Conservation (phyloP, 371 early-diverging fungal species). For the Entomophthora muscae region DNA sequence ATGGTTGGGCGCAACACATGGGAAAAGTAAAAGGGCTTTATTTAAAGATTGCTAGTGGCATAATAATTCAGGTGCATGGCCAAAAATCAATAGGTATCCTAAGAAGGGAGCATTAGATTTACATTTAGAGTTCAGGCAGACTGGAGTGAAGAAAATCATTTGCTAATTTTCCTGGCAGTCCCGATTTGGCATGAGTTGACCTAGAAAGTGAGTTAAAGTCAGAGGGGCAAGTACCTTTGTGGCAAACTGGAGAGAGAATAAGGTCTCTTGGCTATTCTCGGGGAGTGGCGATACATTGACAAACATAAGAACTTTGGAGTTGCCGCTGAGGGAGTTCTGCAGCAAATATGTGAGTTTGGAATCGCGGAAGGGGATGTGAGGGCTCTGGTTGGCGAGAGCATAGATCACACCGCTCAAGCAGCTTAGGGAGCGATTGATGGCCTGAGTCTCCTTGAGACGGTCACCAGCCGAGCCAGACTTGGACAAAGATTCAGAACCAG, state of each 20-base stretch:
- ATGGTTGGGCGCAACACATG: too few relatives aligned
- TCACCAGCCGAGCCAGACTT: slow-evolving; percentile 80
- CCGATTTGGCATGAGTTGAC: slow-evolving; percentile 53
- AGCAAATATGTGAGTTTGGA: slow-evolving; percentile 88
- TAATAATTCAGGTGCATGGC: too few relatives aligned
- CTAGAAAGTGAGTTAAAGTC: slow-evolving; percentile 8
- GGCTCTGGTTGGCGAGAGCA: slow-evolving; percentile 66
- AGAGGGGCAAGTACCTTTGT: slow-evolving; percentile 49
- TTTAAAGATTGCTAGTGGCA: too few relatives aligned
- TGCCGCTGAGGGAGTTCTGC: slow-evolving; percentile 82
- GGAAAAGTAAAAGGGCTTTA: too few relatives aligned
- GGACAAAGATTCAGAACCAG: slow-evolving; percentile 90
- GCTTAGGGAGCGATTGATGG: slow-evolving; percentile 92
- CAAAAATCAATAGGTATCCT: too few relatives aligned
- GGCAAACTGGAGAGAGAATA: slow-evolving; percentile 92
- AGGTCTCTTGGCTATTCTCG: slow-evolving; percentile 61
- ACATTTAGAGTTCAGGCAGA: too few relatives aligned
- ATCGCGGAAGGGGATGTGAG: slow-evolving; percentile 93
- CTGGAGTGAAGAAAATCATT: too few relatives aligned
- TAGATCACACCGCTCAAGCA: slow-evolving; percentile 89
- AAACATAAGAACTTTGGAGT: slow-evolving; percentile 97
- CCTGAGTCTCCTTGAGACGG: slow-evolving; percentile 85
- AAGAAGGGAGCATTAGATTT: too few relatives aligned
- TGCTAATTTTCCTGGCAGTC: slow-evolving; percentile 27
- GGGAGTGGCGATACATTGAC: slow-evolving; percentile 81